Base-by-base conservation (phyloP, 192 early-diverging fungal species). In the Mortierella hygrophila region DNA sequence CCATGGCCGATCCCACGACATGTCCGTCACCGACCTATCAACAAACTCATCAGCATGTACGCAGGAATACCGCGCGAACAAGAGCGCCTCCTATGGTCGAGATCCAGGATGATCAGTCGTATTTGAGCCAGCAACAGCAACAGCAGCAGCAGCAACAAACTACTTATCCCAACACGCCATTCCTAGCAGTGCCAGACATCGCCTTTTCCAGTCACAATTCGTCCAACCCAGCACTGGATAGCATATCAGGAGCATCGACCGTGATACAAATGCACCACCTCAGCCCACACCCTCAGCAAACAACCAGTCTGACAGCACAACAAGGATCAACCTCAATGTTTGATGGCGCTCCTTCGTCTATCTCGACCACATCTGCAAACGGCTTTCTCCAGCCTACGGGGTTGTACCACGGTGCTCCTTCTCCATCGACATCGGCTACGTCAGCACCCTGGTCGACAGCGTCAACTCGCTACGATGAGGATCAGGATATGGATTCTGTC, bases 401-500 rank as follows among this genome's bases (percentile, higher is more conserved):
- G 18, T 20, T 69, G 29, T 75, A 75, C 49, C 73, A 47, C 38
- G 32, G 29, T 15, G 55, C 38, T 21, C n/a, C n/a, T 11, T 40
- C 38, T 46, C 38, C 38, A 4, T 38, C 40, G n/a, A 37, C 37
- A 41, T n/a, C 75, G 2, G 40, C 40, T 10, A 76, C 75, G 26
- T 55, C 74, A 52, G 37, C 29, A 42, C 32, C 60, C 75, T 41
- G 37, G 16, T 63, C 40, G 13, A 37, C 41, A 41, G 57, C 70
- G 2, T 86, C 84, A 3, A 86, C 79, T 23, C 70, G 79, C 20
- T 86, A 86, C 26, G 79, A 86, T 8, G 84, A 86, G 23, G 79
- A 86, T 35, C 84, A 86, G 37, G 84, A 86, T 54, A 86, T 86
- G 84, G 79, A 81, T 60, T 86, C 84, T 54, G 71, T 86, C 20